Evolutionary conservation across 2,329 filamentous ascomycete species (phyloP), one percentile per base, ranked within the genome.

Genomic region (Sporothrix luriei): DNA sequence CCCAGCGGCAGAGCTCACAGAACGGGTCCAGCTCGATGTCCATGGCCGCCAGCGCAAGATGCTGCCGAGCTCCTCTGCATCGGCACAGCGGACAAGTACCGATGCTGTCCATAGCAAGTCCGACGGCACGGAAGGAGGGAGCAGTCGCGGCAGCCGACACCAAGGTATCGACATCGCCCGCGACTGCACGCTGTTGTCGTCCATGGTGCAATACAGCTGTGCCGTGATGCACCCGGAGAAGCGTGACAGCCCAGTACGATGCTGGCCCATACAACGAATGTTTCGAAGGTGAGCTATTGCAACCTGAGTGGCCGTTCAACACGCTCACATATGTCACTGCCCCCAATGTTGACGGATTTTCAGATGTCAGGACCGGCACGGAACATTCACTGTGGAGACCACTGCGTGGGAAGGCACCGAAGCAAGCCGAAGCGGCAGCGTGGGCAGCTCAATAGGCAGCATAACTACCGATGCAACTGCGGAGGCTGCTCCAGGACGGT

Each of bases 141-240:
- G 48, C 2, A 21, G 24, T 29, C n/a, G 3, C 26, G 52, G 29
- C n/a, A 33, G n/a, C 11, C 66, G 55, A 4, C 66, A 67, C 51
- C 61, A 29, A 73, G 72, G 80, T 62, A 79, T 88, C 72, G 82
- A 89, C 68, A 79, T 90, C 61, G 69, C 69, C 43, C 78, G 80
- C 21, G 79, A 80, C 55, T 90, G 88, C 77, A 82, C 86, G 75
- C 80, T 89, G 70, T 76, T 87, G 69, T 80, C 82, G 74, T 66
- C 70, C 21, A 83, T 90, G 81, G 74, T 87, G 76, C 87, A 90
- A 79, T 89, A 88, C 77, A 82, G 84, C 54, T 90, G 88, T 76
- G 78, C 82, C 72, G 83, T 89, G 55, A 79, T 84, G 73, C 76
- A 81, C 49, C 84, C 85, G 16, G 78, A 81, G 61, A 75, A 77